Evolutionary conservation across 2,329 filamentous ascomycete species (phyloP), one percentile per base, ranked within the genome.

Genomic region (Colletotrichum spinosum): DNA sequence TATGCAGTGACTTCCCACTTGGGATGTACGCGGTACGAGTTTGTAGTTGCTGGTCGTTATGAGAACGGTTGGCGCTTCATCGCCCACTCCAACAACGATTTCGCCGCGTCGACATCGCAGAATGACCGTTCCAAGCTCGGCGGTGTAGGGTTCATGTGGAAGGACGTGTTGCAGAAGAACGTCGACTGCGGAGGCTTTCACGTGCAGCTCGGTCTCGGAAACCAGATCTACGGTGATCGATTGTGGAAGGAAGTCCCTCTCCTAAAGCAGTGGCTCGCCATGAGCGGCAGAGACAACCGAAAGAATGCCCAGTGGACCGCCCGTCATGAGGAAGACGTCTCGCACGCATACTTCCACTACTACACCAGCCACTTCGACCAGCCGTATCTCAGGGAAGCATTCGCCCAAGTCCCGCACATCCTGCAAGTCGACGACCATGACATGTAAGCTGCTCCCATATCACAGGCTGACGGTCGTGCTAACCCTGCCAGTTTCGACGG

Each of bases 301-400:
- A 97, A 94, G 81, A 97, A 90, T 70, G 90, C 93, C 0, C 86
- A 90, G 48, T 99, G 96, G 96, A 97, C 94, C 8, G 93, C 95
- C 4, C 90, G 93, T 54, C 93, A 98, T 72, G 94, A 99, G 74
- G 95, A 99, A 74, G 96, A 99, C 74, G 93, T 97, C 15, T 90
- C 91, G 2, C 94, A 98, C 78, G 94, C 96, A 8, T 99, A 97
- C 80, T 99, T 99, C 78, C 96, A 99, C 77, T 99, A 97, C 78
- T 99, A 99, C 76, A 97, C 94, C 1, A 97, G 94, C 71, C 95
- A 98, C 77, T 98, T 99, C 75, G 96, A 99, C 75, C 96, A 99
- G 78, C 94, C 95, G 7, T 95, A 97, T 77, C 78, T 99, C 70
- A 85, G 96, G 66, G 96, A 99, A 78, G 94, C 95, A 0, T 99